phyloP scores from a whole-genome alignment of 2,329 filamentous ascomycete species.

The Myriosclerotinia scirpicola region DNA sequence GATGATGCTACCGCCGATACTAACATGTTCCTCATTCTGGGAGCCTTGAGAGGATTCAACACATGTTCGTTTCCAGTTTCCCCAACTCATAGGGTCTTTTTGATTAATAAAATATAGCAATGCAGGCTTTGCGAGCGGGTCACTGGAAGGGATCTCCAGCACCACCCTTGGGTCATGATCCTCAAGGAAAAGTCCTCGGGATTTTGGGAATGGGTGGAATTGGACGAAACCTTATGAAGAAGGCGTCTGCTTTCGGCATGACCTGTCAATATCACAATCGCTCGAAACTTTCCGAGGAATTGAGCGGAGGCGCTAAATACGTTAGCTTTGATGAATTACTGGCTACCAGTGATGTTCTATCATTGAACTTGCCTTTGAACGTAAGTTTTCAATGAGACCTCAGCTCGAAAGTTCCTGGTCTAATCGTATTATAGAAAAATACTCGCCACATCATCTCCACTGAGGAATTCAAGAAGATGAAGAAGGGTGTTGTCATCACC shows the following conservation, averaged over 20 bases:
- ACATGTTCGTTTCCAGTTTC: constrained; percentile 40
- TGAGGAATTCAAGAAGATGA: constrained; percentile 73
- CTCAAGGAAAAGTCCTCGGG: constrained; percentile 74
- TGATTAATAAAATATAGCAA: constrained; percentile 42
- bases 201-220: constrained; percentile 88
- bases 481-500: constrained; percentile 71
- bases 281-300: constrained; percentile 54
- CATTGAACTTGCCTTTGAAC: constrained; percentile 78
- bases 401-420: background rate
- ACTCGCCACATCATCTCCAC: constrained; percentile 76
- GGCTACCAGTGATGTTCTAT: constrained; percentile 70
- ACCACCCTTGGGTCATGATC: constrained; percentile 69
- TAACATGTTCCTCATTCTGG: constrained; percentile 77
- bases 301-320: constrained; percentile 59
- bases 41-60: constrained; percentile 74
- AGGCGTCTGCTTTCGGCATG: constrained; percentile 76
- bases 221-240: constrained; percentile 72
- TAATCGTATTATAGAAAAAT: constrained; percentile 45
- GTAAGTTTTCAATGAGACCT: constrained; percentile 50
- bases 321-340: constrained; percentile 74
- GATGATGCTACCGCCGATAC: constrained; percentile 82
- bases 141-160: constrained; percentile 63
- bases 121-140: constrained; percentile 64
- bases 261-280: constrained; percentile 74
- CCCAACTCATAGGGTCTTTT: background rate